These are phyloP conservation scores for Aleurites moluccanus DNA, from an alignment of 441 rosid species.

Conservation along the genomic window DNA sequence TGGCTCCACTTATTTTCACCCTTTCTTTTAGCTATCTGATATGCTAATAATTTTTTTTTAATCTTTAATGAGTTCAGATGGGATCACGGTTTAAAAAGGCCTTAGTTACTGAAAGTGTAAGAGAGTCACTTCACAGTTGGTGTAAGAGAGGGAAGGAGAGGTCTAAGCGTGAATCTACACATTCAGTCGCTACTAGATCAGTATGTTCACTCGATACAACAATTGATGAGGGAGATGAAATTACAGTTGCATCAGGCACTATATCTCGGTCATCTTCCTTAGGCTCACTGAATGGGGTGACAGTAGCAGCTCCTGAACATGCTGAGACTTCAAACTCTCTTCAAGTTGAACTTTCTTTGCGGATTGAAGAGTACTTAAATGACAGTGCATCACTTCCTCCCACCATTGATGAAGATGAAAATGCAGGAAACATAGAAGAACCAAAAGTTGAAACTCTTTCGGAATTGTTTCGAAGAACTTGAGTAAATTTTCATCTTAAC, in stretches of 20 bases:
- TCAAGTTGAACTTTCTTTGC: conserved; percentile 40
- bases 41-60: background rate
- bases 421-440: conserved; percentile 34
- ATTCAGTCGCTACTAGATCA: conserved; percentile 60
- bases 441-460: conserved; percentile 48
- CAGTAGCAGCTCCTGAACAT: conserved; percentile 53
- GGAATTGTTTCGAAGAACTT: conserved; percentile 64
- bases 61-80: conserved; percentile 48
- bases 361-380: conserved; percentile 68
- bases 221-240: conserved; percentile 67
- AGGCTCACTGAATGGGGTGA: conserved; percentile 56
- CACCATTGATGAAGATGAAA: conserved; percentile 44
- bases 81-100: conserved; percentile 83
- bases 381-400: conserved; percentile 36
- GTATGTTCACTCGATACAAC: conserved; percentile 77
- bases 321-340: conserved; percentile 35
- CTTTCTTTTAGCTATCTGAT: background rate
- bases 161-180: conserved; percentile 55
- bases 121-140: conserved; percentile 96
- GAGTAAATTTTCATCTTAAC: background rate
- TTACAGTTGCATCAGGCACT: conserved; percentile 73
- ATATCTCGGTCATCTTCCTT: conserved; percentile 67
- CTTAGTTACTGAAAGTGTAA: conserved; percentile 74
- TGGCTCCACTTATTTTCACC: background rate
- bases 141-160: conserved; percentile 78